Base-by-base conservation (phyloP, 2,329 filamentous ascomycete species). In the Lachnellula cervina region DNA sequence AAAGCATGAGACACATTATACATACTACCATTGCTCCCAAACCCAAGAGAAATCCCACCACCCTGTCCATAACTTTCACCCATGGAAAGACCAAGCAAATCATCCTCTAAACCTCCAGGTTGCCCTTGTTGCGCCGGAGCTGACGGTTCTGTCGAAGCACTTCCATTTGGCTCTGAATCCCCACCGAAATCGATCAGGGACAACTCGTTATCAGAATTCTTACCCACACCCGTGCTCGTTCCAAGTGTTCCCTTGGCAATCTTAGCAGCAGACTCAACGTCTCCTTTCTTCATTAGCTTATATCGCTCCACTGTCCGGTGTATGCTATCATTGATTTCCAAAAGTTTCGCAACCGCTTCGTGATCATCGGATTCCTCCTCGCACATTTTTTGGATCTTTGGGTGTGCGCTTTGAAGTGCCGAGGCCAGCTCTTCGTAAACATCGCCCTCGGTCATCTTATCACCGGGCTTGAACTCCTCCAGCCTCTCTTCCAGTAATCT, bases 321-420 rank as follows among this genome's bases (percentile, higher is more conserved):
- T 81, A 99, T 99, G 74, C 92, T 97, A 73, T 99, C 94, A 70
- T 99, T 99, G 69, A 99, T 97, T 70, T 97, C 91, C 54, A 99
- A 81, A 11, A 99, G 79, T 73, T 96, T 96, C 44, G 91, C 89
- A 5, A 99, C 94, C 5, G 94, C 94, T 75, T 97, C 94, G 59
- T 91, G 86, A 68, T 99, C 94, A 59, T 97, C 93, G 11, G 92
- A 97, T 69, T 99, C 94, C 72, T 99, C 94, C 72, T 97, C 93
- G 68, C 93, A 97, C 93, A 99, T 99, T 75, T 90, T 97, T 71
- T 97, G 93, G 62, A 99, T 97, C 76, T 99, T 99, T 8, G 94
- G 94, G 67, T 99, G 94, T 2, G 94, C 94, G 68, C 88, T 97
- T 71, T 90, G 89, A 46, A 99, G 79, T 9, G 94, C 86, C 61